Percentiles rank a stretch among this genome's conserved stretches.
phyloP scores from a whole-genome alignment of 164 flowering plant species.

The Santalum album region DNA sequence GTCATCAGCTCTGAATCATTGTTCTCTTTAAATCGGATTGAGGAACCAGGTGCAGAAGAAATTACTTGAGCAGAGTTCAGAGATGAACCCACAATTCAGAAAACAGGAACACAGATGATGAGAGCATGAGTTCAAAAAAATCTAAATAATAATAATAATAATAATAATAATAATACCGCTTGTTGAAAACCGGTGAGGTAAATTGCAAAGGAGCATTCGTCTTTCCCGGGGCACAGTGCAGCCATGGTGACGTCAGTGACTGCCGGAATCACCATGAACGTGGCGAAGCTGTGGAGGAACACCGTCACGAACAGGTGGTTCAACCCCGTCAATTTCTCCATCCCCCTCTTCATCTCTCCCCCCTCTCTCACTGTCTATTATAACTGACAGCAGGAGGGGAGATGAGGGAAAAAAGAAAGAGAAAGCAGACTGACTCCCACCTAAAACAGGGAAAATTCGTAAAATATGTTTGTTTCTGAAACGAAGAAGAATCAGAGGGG shows the following conservation, averaged over 20 bases:
- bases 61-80: no score
- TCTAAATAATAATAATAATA: no score
- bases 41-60: no score
- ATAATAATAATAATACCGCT: neutral
- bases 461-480: neutral
- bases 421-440: no score
- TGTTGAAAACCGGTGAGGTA: constrained; percentile 6
- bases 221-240: constrained; percentile 1
- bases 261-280: constrained; percentile 2
- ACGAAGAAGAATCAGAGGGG: neutral
- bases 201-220: constrained; percentile 4
- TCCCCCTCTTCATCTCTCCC: neutral
- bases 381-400: neutral
- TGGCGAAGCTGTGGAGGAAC: neutral
- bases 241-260: constrained; percentile 5
- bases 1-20: no score
- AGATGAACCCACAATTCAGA: no score
- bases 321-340: constrained; percentile 1
- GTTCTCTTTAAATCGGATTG: no score
- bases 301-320: neutral
- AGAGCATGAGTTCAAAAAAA: no score
- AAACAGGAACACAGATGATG: no score
- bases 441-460: neutral
- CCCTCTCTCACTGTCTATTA: neutral
- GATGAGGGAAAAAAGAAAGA: neutral